Percentiles rank a stretch among this genome's conserved stretches.
phyloP scores from a whole-genome alignment of 2,329 filamentous ascomycete species.

The Blastomyces percursus region DNA sequence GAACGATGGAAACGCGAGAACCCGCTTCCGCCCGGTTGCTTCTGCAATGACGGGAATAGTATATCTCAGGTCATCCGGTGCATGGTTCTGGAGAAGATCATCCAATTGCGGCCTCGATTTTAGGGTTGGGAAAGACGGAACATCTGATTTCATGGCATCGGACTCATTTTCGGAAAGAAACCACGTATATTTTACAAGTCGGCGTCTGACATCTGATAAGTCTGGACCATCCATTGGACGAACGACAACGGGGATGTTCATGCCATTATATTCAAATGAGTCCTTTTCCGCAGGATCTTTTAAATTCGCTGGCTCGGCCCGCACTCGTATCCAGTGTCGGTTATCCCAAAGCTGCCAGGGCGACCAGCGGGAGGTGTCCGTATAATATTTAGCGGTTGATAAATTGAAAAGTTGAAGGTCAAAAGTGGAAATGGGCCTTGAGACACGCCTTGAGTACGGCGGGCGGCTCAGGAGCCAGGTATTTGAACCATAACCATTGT shows the following conservation, averaged over 20 bases:
- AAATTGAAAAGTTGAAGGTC: constrained; percentile 15
- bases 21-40: not conserved
- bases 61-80: constrained; percentile 29
- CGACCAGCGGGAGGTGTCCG: constrained; percentile 19
- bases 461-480: constrained; percentile 31
- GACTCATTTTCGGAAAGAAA: not conserved
- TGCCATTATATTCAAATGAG: not conserved
- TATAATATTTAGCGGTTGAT: not conserved
- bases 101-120: constrained; percentile 10
- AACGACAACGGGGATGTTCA: constrained; percentile 24
- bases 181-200: not conserved
- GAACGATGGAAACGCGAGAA: constrained; percentile 13
- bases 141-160: not conserved
- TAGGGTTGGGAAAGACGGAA: constrained; percentile 4
- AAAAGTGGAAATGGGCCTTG: constrained; percentile 14
- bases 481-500: constrained; percentile 11
- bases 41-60: constrained; percentile 32
- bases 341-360: constrained; percentile 43
- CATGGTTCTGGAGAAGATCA: constrained; percentile 19
- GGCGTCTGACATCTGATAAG: constrained; percentile 14
- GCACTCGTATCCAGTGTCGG: constrained; percentile 45
- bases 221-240: constrained; percentile 31
- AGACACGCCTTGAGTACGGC: constrained; percentile 24
- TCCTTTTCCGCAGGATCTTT: not conserved
- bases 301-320: constrained; percentile 17